Evolutionary conservation across 495 filamentous ascomycete genomes (phyloP).

Genomic region (Aspergillus bridgeri): DNA sequence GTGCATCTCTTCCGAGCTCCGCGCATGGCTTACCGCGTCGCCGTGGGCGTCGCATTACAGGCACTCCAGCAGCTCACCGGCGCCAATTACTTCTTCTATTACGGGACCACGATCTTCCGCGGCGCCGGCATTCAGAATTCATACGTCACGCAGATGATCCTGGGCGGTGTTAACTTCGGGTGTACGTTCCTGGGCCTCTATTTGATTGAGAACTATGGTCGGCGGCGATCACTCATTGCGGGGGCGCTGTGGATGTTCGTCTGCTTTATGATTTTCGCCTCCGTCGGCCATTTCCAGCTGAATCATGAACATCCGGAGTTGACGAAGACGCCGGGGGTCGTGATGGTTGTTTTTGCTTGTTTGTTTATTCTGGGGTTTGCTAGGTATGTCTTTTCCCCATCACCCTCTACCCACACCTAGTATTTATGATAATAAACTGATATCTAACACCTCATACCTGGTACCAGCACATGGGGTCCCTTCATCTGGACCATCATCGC

Average conservation of each 20-base stretch:
- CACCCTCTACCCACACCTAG: too few species aligned
- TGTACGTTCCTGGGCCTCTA: slow-evolving; percentile 68
- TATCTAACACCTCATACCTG: too few species aligned
- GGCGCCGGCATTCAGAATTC: slow-evolving; percentile 63
- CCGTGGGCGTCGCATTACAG: slow-evolving; percentile 64
- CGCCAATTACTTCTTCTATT: slow-evolving; percentile 67
- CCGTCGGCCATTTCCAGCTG: slow-evolving; percentile 62
- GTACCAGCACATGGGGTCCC: slow-evolving; percentile 87
- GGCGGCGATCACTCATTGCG: slow-evolving; percentile 59
- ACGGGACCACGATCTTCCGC: slow-evolving; percentile 66
- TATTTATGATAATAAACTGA: too few species aligned
- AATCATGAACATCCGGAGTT: slow-evolving; percentile 47
- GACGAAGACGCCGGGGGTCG: slow-evolving; percentile 58
- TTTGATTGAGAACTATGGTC: slow-evolving; percentile 64
- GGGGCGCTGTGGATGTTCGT: slow-evolving; percentile 68
- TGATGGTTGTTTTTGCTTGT: slow-evolving; percentile 68
- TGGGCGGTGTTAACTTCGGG: slow-evolving; percentile 67
- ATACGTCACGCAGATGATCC: slow-evolving; percentile 69
- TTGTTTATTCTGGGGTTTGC: slow-evolving; percentile 57
- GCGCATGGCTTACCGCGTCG: slow-evolving; percentile 63
- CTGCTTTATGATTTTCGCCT: slow-evolving; percentile 69
- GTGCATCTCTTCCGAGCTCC: slow-evolving; percentile 59
- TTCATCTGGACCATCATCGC: slow-evolving; percentile 77
- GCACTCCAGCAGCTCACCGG: slow-evolving; percentile 36
- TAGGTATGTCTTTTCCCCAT: too few species aligned